Percentiles rank a stretch among this genome's conserved stretches.
phyloP scores from a whole-genome alignment of 2,329 filamentous ascomycete species.

The Penicillium fuscoglaucum region DNA sequence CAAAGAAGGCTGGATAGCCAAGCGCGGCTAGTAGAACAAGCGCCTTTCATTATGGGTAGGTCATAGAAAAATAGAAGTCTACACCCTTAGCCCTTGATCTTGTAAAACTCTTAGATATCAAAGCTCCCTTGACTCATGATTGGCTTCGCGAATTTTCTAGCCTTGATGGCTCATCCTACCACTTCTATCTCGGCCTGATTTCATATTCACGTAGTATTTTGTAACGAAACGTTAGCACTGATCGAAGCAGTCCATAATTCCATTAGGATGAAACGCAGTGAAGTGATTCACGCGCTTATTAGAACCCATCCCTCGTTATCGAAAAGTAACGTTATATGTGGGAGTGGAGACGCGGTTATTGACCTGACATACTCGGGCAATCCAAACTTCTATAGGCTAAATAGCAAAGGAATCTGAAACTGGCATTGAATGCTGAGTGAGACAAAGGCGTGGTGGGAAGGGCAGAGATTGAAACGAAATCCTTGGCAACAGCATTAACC shows the following conservation, averaged over 20 bases:
- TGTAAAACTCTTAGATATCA: background rate
- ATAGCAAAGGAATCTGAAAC: background rate
- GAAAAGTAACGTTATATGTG: background rate
- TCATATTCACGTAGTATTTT: background rate
- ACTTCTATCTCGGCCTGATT: background rate
- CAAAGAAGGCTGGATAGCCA: background rate
- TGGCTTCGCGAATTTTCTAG: background rate
- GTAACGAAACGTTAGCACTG: background rate
- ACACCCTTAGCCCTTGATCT: background rate
- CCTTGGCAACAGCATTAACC: background rate
- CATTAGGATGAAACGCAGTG: background rate
- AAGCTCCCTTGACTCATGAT: background rate
- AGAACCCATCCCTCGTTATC: background rate
- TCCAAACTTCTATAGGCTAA: background rate
- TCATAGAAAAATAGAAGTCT: background rate
- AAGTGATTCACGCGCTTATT: background rate
- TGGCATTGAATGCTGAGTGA: background rate
- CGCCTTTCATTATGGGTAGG: background rate
- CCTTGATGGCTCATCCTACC: background rate
- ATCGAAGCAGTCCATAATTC: background rate
- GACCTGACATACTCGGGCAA: background rate
- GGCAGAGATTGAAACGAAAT: background rate
- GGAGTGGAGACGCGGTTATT: background rate
- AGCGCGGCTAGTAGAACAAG: background rate
- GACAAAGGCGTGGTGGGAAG: background rate